A percentile compares a stretch with the other conserved stretches of the same genome.
phyloP scores from a whole-genome alignment of 2,329 filamentous ascomycete species.

The Dactylonectria macrodidyma region DNA sequence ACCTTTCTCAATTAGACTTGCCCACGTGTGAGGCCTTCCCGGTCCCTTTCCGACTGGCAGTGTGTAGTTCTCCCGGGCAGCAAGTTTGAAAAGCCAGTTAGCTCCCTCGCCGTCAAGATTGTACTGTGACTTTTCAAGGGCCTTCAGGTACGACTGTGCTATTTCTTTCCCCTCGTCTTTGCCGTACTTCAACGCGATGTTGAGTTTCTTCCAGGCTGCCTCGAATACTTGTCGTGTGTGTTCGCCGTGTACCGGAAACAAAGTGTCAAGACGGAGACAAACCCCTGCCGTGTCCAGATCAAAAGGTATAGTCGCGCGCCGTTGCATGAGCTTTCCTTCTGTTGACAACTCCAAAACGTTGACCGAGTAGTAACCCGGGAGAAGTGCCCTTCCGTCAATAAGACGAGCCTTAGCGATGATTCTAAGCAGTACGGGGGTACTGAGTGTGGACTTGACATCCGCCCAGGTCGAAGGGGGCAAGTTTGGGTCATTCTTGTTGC shows the following conservation, averaged over 20 bases:
- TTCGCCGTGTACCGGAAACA: constrained; percentile 33
- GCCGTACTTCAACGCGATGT: constrained; percentile 1
- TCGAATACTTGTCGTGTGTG: constrained; percentile 25
- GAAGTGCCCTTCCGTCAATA: constrained; percentile 27
- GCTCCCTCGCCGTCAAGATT: constrained; percentile 24
- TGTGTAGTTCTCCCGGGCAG: constrained; percentile 22
- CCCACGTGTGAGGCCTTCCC: constrained; percentile 32
- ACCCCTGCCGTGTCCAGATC: constrained; percentile 25
- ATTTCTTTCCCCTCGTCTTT: constrained; percentile 26
- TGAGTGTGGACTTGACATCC: constrained; percentile 20
- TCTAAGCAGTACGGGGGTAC: constrained; percentile 17
- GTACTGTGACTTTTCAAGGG: constrained; percentile 18
- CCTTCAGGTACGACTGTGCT: constrained; percentile 2
- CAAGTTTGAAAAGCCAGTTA: constrained; percentile 39
- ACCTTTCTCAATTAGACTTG: constrained; percentile 23
- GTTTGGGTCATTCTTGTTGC: constrained; percentile 9
- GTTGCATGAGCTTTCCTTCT: constrained; percentile 34
- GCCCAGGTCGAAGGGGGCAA: constrained; percentile 32
- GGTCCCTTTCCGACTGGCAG: constrained; percentile 34
- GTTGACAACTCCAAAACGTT: constrained; percentile 37
- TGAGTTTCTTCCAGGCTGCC: constrained; percentile 24
- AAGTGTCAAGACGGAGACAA: constrained; percentile 36
- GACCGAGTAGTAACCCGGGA: constrained; percentile 38
- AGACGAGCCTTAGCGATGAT: constrained; percentile 43
- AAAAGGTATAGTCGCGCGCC: constrained; percentile 28